Evolutionary conservation across 805 yeast species (phyloP), one percentile per base, ranked within the genome.

Genomic region (Ogataea polymorpha): DNA sequence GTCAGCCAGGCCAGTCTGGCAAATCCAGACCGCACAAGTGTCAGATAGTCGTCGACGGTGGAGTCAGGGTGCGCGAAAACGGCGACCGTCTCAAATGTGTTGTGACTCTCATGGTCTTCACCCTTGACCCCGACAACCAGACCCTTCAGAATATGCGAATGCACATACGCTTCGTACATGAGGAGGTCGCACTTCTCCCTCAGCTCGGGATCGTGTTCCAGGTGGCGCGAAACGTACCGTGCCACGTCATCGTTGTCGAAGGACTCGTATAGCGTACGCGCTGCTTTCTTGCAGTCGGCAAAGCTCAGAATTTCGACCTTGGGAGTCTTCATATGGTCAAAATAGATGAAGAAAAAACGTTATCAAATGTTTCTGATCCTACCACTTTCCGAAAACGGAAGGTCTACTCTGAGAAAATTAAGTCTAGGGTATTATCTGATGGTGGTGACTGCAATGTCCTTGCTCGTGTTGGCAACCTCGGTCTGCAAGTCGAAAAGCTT

Each of bases 401-500:
- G 43, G 43, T 40, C 43, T 23, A 40, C 35, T 40, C 35, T 29
- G 32, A 17, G 23, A 31, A 17, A 11, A 31, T 17, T 18, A 10
- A 12, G n/a, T 8, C 15, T 20, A 14, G 14, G 27, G 20, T 32
- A 24, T 40, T 51, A 74, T 46, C 80, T 67, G 39, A 75, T 72
- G 44, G 76, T 75, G 76, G 73, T 74, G 14, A 68, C 72, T 23
- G 70, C 67, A 59, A 74, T 72, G 33, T 70, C 71, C 51, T 74
- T 75, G 17, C 72, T 74, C 25, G 65, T 57, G 14, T 61, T 56
- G 24, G 66, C 50, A 3, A 63, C 39, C n/a, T 53, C 48, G 2
- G 50, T 45, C 10, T 49, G 42, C 5, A 49, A 38, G 30, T 91
- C 96, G 63, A 89, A 91, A 16, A 93, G 72, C 50, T 86, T 83